Evolutionary conservation across 805 yeast genomes (phyloP).

Genomic region (Pichia thaimueangensis): DNA sequence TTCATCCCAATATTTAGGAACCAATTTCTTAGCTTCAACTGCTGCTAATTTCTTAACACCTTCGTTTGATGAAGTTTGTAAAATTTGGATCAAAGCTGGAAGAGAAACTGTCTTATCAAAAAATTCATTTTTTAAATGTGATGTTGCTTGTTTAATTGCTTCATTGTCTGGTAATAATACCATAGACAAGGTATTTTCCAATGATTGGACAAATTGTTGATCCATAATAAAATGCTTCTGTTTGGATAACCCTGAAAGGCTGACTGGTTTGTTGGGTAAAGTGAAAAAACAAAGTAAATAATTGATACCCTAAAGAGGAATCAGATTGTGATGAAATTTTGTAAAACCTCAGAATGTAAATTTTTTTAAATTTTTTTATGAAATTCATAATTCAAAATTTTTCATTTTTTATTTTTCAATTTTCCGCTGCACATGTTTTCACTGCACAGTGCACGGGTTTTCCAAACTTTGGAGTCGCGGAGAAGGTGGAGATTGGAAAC

Average conservation of each 20-base stretch:
- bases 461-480: no score
- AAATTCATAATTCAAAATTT: no score
- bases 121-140: constrained; percentile 63
- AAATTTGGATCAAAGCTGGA: constrained; percentile 76
- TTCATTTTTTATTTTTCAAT: no score
- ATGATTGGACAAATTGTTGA: constrained; percentile 56
- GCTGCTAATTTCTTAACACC: constrained; percentile 89
- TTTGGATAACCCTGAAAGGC: not conserved
- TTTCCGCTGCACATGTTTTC: no score
- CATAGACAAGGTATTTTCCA: constrained; percentile 74
- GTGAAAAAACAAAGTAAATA: no score
- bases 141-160: constrained; percentile 78
- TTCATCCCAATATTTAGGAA: constrained; percentile 61
- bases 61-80: constrained; percentile 62
- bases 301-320: no score
- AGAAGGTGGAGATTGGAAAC: no score
- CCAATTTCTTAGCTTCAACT: constrained; percentile 87
- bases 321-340: no score
- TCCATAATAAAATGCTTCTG: no score
- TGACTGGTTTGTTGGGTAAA: not conserved
- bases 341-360: no score
- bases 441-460: no score
- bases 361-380: no score
- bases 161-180: constrained; percentile 77
- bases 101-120: constrained; percentile 65